A percentile compares a stretch with the other conserved stretches of the same genome.
phyloP scores from a whole-genome alignment of 2,329 filamentous ascomycete species.

The Raffaelea arxii region DNA sequence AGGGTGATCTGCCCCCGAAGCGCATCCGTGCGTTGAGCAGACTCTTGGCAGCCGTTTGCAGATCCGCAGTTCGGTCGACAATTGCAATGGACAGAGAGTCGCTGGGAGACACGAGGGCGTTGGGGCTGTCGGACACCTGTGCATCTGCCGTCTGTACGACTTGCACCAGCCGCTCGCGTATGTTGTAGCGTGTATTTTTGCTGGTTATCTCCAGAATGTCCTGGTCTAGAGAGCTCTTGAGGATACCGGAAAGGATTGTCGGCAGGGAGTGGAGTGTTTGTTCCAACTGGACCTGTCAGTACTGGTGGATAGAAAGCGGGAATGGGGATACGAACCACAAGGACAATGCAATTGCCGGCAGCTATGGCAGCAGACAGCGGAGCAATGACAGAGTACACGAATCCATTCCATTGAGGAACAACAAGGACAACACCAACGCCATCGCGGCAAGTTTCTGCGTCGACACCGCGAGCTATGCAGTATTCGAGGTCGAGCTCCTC shows the following conservation, averaged over 20 bases:
- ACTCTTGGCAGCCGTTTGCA: slow-evolving; percentile 40
- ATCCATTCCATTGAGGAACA: slow-evolving; percentile 19
- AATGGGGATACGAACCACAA: slow-evolving; percentile 18
- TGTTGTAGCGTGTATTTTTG: slow-evolving; percentile 11
- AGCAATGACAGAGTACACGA: slow-evolving; percentile 21
- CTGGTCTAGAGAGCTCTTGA: slow-evolving; percentile 16
- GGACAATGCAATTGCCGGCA: slow-evolving; percentile 24
- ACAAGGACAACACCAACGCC: slow-evolving; percentile 22
- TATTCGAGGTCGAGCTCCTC: slow-evolving; percentile 21
- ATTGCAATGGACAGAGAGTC: slow-evolving; percentile 36
- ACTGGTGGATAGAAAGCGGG: background rate
- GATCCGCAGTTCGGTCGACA: slow-evolving; percentile 49
- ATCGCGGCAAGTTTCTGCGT: slow-evolving; percentile 14
- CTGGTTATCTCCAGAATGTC: slow-evolving; percentile 16
- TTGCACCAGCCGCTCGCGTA: slow-evolving; percentile 11
- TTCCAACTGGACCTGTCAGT: slow-evolving; percentile 11
- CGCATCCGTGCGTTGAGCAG: slow-evolving; percentile 44
- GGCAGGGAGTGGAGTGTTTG: slow-evolving; percentile 1
- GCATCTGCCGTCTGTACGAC: slow-evolving; percentile 17
- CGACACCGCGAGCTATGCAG: slow-evolving; percentile 15
- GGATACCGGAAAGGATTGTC: slow-evolving; percentile 12
- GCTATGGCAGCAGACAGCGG: slow-evolving; percentile 24
- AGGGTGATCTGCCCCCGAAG: slow-evolving; percentile 46
- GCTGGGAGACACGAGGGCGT: slow-evolving; percentile 11
- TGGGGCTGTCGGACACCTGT: background rate